Evolutionary conservation across 257 asterid genomes (phyloP), one percentile per base, ranked within the genome.

Genomic region (Scutellaria barbata): DNA sequence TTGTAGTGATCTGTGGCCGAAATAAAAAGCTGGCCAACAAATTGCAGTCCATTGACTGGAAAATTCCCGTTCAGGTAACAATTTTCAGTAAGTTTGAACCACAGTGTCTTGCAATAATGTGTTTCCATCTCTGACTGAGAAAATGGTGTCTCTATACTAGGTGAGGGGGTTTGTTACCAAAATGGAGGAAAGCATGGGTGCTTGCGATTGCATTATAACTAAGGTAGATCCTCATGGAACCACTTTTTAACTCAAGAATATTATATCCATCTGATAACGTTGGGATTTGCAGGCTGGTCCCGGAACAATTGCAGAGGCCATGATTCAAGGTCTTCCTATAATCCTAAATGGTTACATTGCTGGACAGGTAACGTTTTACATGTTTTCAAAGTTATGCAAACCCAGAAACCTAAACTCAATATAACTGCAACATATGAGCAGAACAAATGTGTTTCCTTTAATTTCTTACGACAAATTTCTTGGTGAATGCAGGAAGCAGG

Each of bases 131-230:
- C 4, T 4, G 35, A 30, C 35, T 30, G 35, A 30, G 35, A 30
- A 4, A 30, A 30, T 2, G 35, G 3, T 51, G 45, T 50, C 41
- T 75, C 73, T 12, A 12, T 71, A 79, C 68, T 74, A 94, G 99
- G 96, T 91, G 77, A 95, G 81, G 85, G 99, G 99, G 10, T 95
- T 95, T 80, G 95, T 92, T 77, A 85, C 90, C 33, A 95, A 85
- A 81, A 95, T 95, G 92, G 99, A 95, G 84, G 98, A 89, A 56
- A 83, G 90, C 81, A 95, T 95, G 99, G 98, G 97, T 33, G 98
- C 99, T 67, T 92, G 97, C 55, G 93, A 95, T 87, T 95, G 99
- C 86, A 89, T 95, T 64, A 95, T 95, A 71, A 89, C 99, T 6
- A 95, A 92, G 97, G 99, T 94, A 42, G 12, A 30, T 56, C 63